Evolutionary conservation across 768 basidiomycete species (phyloP).

Genomic region (Suillus americanus): DNA sequence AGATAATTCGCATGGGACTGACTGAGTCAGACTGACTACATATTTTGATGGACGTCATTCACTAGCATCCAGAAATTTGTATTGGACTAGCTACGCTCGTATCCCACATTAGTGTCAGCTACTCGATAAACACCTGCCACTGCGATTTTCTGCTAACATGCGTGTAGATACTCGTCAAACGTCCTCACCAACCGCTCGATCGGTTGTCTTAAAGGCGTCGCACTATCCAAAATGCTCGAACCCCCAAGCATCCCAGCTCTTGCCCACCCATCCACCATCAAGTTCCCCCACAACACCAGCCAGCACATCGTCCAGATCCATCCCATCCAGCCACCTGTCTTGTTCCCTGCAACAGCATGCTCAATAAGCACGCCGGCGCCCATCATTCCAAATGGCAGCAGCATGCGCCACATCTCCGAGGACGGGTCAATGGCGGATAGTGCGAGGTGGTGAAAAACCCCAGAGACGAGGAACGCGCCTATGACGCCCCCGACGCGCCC

Average conservation of each 20-base stretch:
- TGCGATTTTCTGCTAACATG: neutral
- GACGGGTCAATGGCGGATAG: conserved; percentile 50
- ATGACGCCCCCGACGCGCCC: conserved; percentile 51
- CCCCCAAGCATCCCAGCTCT: conserved; percentile 13
- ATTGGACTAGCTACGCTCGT: neutral
- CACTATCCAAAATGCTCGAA: conserved; percentile 9
- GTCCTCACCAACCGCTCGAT: conserved; percentile 12
- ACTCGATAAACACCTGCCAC: too few relatives aligned
- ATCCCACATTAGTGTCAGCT: neutral
- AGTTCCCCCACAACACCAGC: conserved; percentile 22
- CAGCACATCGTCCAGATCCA: conserved; percentile 36
- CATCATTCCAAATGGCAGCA: conserved; percentile 55
- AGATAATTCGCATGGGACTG: neutral
- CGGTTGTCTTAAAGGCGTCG: conserved; percentile 7
- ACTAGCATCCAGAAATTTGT: neutral
- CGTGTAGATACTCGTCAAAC: conserved; percentile 17
- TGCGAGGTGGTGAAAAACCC: conserved; percentile 51
- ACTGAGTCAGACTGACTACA: neutral
- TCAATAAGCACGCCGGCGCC: conserved; percentile 53
- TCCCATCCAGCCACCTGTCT: conserved; percentile 30
- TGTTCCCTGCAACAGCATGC: conserved; percentile 24
- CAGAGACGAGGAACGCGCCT: conserved; percentile 59
- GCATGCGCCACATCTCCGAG: conserved; percentile 40
- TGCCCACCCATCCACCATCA: conserved; percentile 24
- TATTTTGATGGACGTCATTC: neutral